These are phyloP conservation scores for Pouteria glomerata DNA, from an alignment of 148 eudicot species.

Conservation along the genomic window DNA sequence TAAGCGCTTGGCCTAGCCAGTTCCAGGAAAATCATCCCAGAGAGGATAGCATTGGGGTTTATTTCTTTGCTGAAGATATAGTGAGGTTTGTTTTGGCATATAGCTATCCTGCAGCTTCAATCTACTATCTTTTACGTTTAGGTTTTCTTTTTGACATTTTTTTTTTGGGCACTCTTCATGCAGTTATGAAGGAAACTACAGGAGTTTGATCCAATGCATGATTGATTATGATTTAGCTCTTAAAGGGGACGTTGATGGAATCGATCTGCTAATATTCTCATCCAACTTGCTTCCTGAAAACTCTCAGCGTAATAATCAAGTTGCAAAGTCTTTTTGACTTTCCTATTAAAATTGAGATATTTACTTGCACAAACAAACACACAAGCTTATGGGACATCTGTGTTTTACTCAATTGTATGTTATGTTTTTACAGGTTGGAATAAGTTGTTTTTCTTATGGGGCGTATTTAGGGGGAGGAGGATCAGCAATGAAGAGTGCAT, in stretches of 20 bases:
- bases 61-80: slow-evolving; percentile 52
- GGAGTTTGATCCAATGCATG: slow-evolving; percentile 34
- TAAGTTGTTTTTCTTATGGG: slow-evolving; percentile 42
- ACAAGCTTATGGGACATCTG: background rate
- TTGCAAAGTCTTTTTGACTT: background rate
- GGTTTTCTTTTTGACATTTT: slow-evolving; percentile 2
- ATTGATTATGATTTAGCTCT: slow-evolving; percentile 38
- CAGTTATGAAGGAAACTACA: slow-evolving; percentile 35
- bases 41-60: slow-evolving; percentile 52
- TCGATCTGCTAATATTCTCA: slow-evolving; percentile 40
- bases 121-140: background rate
- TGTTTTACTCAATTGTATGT: background rate
- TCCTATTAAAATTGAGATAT: background rate
- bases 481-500: slow-evolving; percentile 9
- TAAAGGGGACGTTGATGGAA: slow-evolving; percentile 27
- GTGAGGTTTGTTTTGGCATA: slow-evolving; percentile 24
- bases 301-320: slow-evolving; percentile 33
- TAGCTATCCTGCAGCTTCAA: no score
- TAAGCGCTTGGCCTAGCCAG: slow-evolving; percentile 69
- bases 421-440: slow-evolving; percentile 44
- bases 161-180: slow-evolving; percentile 10
- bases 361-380: background rate
- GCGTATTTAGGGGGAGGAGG: slow-evolving; percentile 34
- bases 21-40: slow-evolving; percentile 58
- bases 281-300: slow-evolving; percentile 42